Percentiles rank a stretch among this genome's conserved stretches.
Evolutionary conservation across 2,329 filamentous ascomycete species (phyloP).

Genomic region (Scolecobasidium constrictum): DNA sequence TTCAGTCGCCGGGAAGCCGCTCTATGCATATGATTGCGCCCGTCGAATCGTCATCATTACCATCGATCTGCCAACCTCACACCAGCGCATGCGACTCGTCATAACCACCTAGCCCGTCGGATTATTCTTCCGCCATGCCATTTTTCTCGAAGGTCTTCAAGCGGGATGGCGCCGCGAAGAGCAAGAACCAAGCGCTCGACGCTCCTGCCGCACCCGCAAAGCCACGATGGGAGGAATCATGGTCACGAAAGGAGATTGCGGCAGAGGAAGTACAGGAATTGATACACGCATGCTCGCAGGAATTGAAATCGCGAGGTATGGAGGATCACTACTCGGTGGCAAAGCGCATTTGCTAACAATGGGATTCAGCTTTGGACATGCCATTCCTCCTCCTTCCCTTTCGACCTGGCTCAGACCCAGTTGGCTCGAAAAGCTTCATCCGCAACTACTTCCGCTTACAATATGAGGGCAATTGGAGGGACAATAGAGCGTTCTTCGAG

Average conservation of each 20-base stretch:
- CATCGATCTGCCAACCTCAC: too few relatives aligned
- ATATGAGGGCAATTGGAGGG: conserved; percentile 36
- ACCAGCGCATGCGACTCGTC: too few relatives aligned
- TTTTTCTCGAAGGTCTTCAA: conserved; percentile 57
- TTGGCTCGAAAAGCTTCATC: conserved; percentile 82
- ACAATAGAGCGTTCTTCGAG: conserved; percentile 35
- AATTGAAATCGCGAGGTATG: conserved; percentile 90
- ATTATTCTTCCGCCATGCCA: conserved; percentile 40
- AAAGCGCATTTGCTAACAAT: neutral
- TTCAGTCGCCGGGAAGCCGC: too few relatives aligned
- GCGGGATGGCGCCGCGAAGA: conserved; percentile 55
- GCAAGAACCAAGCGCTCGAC: conserved; percentile 48
- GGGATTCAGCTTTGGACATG: conserved; percentile 73
- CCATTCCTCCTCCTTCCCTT: conserved; percentile 93
- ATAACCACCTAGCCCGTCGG: too few relatives aligned
- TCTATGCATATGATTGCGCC: too few relatives aligned
- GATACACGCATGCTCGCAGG: conserved; percentile 71
- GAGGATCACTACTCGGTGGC: neutral
- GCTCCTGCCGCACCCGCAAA: conserved; percentile 48
- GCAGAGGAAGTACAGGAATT: conserved; percentile 88
- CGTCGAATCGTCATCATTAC: too few relatives aligned
- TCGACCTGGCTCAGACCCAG: conserved; percentile 83
- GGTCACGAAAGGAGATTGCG: conserved; percentile 68
- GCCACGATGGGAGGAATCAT: conserved; percentile 80
- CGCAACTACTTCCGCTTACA: conserved; percentile 77